A percentile compares a stretch with the other conserved stretches of the same genome.
Evolutionary conservation across 768 basidiomycete species (phyloP).

Genomic region (Suillus americanus): DNA sequence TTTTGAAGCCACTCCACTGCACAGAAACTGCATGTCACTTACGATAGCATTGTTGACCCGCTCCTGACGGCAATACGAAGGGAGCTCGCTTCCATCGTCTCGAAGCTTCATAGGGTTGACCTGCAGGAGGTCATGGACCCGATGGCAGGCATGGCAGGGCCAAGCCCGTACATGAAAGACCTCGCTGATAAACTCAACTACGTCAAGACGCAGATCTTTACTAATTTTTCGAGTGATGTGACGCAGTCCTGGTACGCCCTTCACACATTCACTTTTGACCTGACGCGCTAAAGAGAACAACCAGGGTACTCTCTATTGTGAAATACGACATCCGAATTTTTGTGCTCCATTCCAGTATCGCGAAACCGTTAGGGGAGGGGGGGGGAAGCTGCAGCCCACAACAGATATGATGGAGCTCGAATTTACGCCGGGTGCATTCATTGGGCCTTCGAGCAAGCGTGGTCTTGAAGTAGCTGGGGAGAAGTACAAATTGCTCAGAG

Average conservation of each 20-base stretch:
- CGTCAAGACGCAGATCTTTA: conserved; percentile 78
- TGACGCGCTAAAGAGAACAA: background rate
- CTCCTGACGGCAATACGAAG: conserved; percentile 69
- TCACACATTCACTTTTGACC: background rate
- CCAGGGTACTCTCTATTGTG: conserved; percentile 65
- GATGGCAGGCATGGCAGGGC: conserved; percentile 46
- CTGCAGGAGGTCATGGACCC: conserved; percentile 73
- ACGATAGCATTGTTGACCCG: conserved; percentile 60
- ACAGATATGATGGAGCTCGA: conserved; percentile 97
- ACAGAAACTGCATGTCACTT: conserved; percentile 52
- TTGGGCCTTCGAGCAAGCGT: conserved; percentile 57
- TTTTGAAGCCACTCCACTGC: background rate
- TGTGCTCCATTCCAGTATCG: conserved; percentile 92
- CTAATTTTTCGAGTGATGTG: conserved; percentile 71
- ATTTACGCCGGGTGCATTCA: conserved; percentile 83
- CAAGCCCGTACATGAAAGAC: conserved; percentile 89
- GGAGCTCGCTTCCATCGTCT: conserved; percentile 77
- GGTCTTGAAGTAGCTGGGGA: conserved; percentile 78
- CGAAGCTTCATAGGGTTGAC: conserved; percentile 83
- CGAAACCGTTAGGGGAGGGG: conserved; percentile 86
- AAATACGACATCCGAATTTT: conserved; percentile 83
- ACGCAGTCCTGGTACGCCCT: conserved; percentile 64
- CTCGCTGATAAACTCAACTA: conserved; percentile 85
- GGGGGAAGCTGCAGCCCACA: conserved; percentile 89
- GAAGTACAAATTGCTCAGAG: conserved; percentile 83